Evolutionary conservation across 176 grass and related monocot genomes (phyloP), one percentile per base, ranked within the genome.

Genomic region (Hsuehochloa calcarea): DNA sequence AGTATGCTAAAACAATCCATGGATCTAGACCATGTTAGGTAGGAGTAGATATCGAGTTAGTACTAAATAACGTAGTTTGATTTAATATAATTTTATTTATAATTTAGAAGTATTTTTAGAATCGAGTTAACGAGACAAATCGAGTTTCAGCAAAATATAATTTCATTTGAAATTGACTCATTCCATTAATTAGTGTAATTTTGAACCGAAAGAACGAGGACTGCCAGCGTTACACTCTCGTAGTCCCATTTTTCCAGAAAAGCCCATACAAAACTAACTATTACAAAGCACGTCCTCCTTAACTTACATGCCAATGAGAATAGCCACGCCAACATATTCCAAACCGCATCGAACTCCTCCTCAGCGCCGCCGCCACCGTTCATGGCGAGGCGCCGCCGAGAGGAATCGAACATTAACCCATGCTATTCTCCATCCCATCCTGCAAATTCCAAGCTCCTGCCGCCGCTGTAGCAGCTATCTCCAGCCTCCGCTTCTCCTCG

Each of bases 401-500:
- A 66, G 66, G 58, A 73, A 31, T 65, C 63, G 65, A 83, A 41
- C 49, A 75, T 78, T 90, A 79, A 87, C 22, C 79, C 88, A 87
- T 90, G 88, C 79, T 73, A 65, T 87, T 83, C 79, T 78, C 51
- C 88, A 65, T 45, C 79, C 59, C 47, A 8, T 51, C 68, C 66
- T 83, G 47, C 67, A 90, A 90, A 83, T 90, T 80, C 51, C 84
- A 83, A 87, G 74, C 66, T 74, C 84, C 73, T 79, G 79, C 47
- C 34, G 46, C 86, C 55, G 67, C 74, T 65, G 63, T 55, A 43
- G 88, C 78, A 65, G 88, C 67, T 14, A 78, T 90, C 74, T 73
- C 74, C 46, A 69, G 79, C 74, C 17, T 66, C 84, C 74, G 59
- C 84, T 82, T 60, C 73, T 40, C 8, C 46, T 83, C 73, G 64